phyloP scores from a whole-genome alignment of 2,329 filamentous ascomycete genomes.

The Botryotinia convoluta region DNA sequence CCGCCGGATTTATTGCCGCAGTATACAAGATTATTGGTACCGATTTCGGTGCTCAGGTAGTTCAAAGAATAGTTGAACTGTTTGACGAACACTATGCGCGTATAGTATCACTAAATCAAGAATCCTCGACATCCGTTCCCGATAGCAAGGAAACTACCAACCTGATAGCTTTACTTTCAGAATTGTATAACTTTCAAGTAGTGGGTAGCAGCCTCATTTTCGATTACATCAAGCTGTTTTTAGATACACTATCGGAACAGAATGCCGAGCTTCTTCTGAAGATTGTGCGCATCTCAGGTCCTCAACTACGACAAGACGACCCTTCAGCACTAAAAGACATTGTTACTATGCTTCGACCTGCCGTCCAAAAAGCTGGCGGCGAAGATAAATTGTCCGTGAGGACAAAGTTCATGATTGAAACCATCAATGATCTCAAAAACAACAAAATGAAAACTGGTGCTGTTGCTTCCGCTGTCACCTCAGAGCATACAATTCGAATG shows the following conservation, averaged over 20 bases:
- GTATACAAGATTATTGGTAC: conserved; percentile 83
- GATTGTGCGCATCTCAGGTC: conserved; percentile 77
- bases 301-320: conserved; percentile 83
- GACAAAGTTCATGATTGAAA: conserved; percentile 97
- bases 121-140: conserved; percentile 30
- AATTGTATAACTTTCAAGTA: conserved; percentile 91
- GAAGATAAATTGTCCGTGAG: conserved; percentile 74
- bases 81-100: conserved; percentile 66
- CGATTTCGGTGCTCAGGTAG: conserved; percentile 83
- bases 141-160: conserved; percentile 67
- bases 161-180: conserved; percentile 75
- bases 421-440: conserved; percentile 91
- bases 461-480: conserved; percentile 67
- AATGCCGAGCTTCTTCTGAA: conserved; percentile 87
- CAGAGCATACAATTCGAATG: conserved; percentile 83
- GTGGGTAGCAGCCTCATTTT: conserved; percentile 81
- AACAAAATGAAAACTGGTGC: conserved; percentile 79
- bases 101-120: conserved; percentile 34
- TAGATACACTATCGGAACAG: conserved; percentile 72
- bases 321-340: conserved; percentile 87
- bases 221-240: conserved; percentile 80
- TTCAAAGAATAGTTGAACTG: conserved; percentile 73
- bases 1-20: conserved; percentile 84
- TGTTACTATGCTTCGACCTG: conserved; percentile 71
- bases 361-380: conserved; percentile 65